A percentile compares a stretch with the other conserved stretches of the same genome.
These are phyloP conservation scores for Termitomyces heimii DNA, from an alignment of 768 basidiomycete genomes.

Conservation along the genomic window DNA sequence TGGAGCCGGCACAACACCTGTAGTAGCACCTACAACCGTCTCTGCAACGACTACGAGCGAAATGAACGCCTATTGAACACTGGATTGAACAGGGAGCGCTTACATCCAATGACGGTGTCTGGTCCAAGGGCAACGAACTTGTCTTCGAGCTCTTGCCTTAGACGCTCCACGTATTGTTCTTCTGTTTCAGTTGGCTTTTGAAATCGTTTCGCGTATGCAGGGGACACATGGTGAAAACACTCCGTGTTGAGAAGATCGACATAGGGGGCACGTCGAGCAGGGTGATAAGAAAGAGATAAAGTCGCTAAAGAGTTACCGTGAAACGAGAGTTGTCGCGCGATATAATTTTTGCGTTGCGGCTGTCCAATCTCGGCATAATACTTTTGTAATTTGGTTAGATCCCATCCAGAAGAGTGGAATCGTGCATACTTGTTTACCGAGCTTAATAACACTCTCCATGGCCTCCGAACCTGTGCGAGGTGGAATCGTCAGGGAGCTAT, in stretches of 20 bases:
- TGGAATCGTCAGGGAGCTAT: neutral
- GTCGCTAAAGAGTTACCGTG: conserved; percentile 82
- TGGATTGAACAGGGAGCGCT: conserved; percentile 20
- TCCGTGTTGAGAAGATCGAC: conserved; percentile 54
- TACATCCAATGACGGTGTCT: conserved; percentile 78
- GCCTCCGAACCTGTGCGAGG: conserved; percentile 68
- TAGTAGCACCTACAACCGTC: conserved; percentile 84
- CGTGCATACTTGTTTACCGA: conserved; percentile 61
- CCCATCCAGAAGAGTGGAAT: neutral
- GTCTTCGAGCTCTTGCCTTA: conserved; percentile 76
- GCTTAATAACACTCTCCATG: conserved; percentile 83
- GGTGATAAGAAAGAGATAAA: conserved; percentile 63
- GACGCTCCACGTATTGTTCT: conserved; percentile 72
- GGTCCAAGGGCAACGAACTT: conserved; percentile 82
- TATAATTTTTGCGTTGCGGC: conserved; percentile 67
- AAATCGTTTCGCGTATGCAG: conserved; percentile 83
- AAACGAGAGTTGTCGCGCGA: conserved; percentile 72
- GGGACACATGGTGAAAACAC: conserved; percentile 81
- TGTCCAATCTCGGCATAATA: conserved; percentile 71
- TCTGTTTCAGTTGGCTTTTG: conserved; percentile 63
- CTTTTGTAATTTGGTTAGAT: conserved; percentile 24
- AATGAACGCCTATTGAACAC: neutral
- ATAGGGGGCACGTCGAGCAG: conserved; percentile 63
- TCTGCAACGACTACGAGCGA: conserved; percentile 62
- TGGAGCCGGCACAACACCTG: conserved; percentile 70